A percentile compares a stretch with the other conserved stretches of the same genome.
These are phyloP conservation scores for Neonectria neomacrospora DNA, from an alignment of 2,329 filamentous ascomycete species.

Conservation along the genomic window DNA sequence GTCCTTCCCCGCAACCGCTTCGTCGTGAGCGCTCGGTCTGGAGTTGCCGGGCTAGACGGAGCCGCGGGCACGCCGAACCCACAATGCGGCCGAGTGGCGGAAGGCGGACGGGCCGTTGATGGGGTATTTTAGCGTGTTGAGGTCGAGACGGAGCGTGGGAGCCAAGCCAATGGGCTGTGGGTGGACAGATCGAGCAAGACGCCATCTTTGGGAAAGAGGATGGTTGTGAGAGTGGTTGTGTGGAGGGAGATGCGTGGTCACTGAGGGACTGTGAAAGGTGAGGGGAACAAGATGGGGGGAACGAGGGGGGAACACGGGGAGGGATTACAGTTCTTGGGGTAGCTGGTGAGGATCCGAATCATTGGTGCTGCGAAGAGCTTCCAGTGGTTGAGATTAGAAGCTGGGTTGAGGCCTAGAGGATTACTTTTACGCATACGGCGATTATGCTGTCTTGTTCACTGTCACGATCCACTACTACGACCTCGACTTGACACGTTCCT, in stretches of 20 bases:
- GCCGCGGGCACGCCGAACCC: slow-evolving; percentile 4
- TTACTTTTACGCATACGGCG: background rate
- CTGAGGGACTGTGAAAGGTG: background rate
- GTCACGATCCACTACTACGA: background rate
- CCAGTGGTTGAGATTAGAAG: background rate
- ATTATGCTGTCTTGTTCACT: background rate
- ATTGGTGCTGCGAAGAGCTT: background rate
- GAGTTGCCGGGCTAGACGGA: slow-evolving; percentile 14
- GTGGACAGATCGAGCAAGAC: background rate
- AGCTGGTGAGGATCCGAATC: background rate
- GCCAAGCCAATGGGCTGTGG: background rate
- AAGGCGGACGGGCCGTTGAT: slow-evolving; percentile 3
- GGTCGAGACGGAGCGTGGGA: background rate
- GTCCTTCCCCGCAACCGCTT: too few species aligned
- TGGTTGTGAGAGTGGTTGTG: background rate
- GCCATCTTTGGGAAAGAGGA: background rate
- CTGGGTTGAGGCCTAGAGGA: background rate
- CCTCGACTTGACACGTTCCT: too few species aligned
- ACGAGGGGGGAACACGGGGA: background rate
- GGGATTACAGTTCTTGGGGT: background rate
- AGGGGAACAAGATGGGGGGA: background rate
- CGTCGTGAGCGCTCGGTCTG: background rate
- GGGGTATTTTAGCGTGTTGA: background rate
- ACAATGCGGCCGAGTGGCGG: slow-evolving; percentile 23
- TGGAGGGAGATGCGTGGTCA: background rate